Percentiles rank a stretch among this genome's conserved stretches.
These are phyloP conservation scores for Mycena metata DNA, from an alignment of 768 basidiomycete species.

Conservation along the genomic window DNA sequence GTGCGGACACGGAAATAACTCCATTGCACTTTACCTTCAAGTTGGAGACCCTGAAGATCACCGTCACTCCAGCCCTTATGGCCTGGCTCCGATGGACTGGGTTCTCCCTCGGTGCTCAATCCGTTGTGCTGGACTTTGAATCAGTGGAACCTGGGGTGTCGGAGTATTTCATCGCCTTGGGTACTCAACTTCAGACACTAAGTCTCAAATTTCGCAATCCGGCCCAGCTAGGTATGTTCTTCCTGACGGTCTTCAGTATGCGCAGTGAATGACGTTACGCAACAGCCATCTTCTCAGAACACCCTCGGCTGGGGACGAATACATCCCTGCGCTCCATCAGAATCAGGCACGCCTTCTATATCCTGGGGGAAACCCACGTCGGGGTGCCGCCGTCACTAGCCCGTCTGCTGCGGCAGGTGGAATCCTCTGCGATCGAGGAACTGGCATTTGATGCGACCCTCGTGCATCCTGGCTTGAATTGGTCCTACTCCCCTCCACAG, in stretches of 20 bases:
- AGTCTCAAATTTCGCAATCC: constrained; percentile 7
- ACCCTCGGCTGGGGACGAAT: not conserved
- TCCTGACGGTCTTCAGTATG: too few species aligned
- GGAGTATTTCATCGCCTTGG: constrained; percentile 3
- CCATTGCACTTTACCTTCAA: not conserved
- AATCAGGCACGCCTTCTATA: constrained; percentile 9
- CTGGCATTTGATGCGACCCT: constrained; percentile 1
- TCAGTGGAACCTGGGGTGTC: not conserved
- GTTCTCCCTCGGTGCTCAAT: constrained; percentile 14
- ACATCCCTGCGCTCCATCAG: constrained; percentile 5
- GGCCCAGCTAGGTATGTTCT: constrained; percentile 4
- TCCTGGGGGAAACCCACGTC: constrained; percentile 2
- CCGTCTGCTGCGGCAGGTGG: not conserved
- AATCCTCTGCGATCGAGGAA: constrained; percentile 12
- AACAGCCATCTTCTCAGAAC: constrained; percentile 5
- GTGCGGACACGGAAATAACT: not conserved
- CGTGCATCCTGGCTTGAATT: not conserved
- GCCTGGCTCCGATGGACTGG: constrained; percentile 19
- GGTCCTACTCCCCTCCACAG: not conserved
- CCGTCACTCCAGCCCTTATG: not conserved
- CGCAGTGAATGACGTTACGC: not conserved
- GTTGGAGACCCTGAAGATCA: not conserved
- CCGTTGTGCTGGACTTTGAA: constrained; percentile 10
- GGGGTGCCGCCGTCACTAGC: not conserved
- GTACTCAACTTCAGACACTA: not conserved